Evolutionary conservation across 1,139 yeast genomes (phyloP), one percentile per base, ranked within the genome.

Genomic region (Geotrichum phurueaensis): DNA sequence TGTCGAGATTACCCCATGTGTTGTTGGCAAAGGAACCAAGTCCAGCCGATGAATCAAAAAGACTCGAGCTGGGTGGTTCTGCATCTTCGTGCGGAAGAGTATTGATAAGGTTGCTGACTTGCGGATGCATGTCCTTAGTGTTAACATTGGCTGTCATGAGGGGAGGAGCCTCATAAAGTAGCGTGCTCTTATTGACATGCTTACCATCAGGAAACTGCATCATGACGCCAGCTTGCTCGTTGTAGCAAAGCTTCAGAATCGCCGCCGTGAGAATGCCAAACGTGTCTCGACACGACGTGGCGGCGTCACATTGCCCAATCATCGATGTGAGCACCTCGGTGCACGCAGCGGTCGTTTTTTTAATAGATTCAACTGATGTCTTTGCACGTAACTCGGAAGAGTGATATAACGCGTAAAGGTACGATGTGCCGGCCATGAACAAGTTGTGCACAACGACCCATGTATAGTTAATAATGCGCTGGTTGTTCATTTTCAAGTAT

Each of bases 361-460:
- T 84, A 51, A 89, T 83, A 59, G 81, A 84, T 20, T 77, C 78
- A 15, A 82, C 69, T 9, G 81, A 73, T 12, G 84, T 81, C 15
- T 75, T 73, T 10, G 75, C 68, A n/a, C 84, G 73, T 1, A 83
- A 82, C 48, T 79, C 81, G 25, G 78, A 79, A 45, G 88, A 83
- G 70, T 87, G 87, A 70, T 87, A 89, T 15, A 89, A 78, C 0
- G 92, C 81, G 70, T 87, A 90, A 53, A 90, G 77, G 67, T 85
- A 89, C 1, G 96, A 87, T 23, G 94, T 87, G 0, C 96, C 96
- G 0, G 96, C 94, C 87, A 88, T 86, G 70, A 89, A 89, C 60
- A 89, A 76, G 71, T 89, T 90, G 71, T 90, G 96, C 1, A 90
- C 94, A 0, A 96, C 96, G 0, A 92, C 94, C 97, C 97, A 91